Percentiles rank a stretch among this genome's conserved stretches.
These are phyloP conservation scores for Meripilus lineatus DNA, from an alignment of 1,284 basidiomycete genomes.

Conservation along the genomic window DNA sequence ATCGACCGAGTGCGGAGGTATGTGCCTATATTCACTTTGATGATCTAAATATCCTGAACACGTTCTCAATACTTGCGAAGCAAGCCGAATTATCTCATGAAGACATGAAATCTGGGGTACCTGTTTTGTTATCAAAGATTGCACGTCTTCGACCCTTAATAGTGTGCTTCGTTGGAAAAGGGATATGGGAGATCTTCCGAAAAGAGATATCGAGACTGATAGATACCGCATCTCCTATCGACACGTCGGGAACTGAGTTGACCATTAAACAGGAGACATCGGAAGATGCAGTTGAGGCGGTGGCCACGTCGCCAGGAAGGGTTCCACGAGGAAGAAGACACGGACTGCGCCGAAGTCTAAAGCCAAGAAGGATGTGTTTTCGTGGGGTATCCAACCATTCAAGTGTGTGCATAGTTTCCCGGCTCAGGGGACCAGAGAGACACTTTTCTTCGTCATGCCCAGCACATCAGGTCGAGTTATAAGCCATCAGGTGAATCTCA, in stretches of 20 bases:
- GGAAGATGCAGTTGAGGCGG: background rate
- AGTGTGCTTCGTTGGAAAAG: conserved; percentile 71
- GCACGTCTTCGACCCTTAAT: conserved; percentile 47
- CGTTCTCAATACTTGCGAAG: conserved; percentile 8
- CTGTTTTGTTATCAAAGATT: conserved; percentile 52
- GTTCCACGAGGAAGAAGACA: conserved; percentile 6
- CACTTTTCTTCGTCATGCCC: conserved; percentile 60
- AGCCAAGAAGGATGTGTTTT: conserved; percentile 9
- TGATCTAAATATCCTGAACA: background rate
- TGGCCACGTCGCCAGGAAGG: no score
- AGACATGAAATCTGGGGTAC: conserved; percentile 23
- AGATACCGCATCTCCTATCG: background rate
- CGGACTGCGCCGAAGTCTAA: conserved; percentile 2
- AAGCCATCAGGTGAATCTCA: conserved; percentile 47
- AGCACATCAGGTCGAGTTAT: conserved; percentile 67
- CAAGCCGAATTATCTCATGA: conserved; percentile 20
- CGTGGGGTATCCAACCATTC: conserved; percentile 44
- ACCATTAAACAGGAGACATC: background rate
- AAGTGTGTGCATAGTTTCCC: conserved; percentile 35
- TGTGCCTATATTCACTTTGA: background rate
- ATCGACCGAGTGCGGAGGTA: conserved; percentile 24
- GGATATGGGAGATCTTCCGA: conserved; percentile 48
- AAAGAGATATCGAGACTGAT: conserved; percentile 6
- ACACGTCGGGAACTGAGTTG: background rate
- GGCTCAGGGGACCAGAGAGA: conserved; percentile 34